Percentiles rank a stretch among this genome's conserved stretches.
These are phyloP conservation scores for Ambrosiella cleistominuta DNA, from an alignment of 2,329 filamentous ascomycete genomes.

Conservation along the genomic window DNA sequence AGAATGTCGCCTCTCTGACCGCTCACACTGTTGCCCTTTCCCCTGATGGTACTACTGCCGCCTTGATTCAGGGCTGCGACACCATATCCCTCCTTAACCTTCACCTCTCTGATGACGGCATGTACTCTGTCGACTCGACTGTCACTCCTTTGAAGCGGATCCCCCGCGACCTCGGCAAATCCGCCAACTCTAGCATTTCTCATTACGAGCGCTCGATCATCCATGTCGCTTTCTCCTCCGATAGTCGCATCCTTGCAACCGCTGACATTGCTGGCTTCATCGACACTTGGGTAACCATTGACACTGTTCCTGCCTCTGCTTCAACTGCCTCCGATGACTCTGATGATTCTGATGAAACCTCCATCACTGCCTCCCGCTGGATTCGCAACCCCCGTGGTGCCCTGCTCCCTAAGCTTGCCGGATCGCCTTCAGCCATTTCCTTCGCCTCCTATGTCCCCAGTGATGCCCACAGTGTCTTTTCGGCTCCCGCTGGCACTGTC, in stretches of 20 bases:
- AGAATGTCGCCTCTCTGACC: slow-evolving; percentile 38
- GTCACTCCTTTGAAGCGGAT: slow-evolving; percentile 34
- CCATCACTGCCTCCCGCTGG: slow-evolving; percentile 40
- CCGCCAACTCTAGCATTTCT: slow-evolving; percentile 49
- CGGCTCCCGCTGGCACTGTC: slow-evolving; percentile 14
- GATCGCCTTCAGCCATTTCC: slow-evolving; percentile 47
- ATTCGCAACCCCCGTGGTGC: slow-evolving; percentile 51
- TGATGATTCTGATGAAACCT: slow-evolving; percentile 22
- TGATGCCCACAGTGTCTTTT: slow-evolving; percentile 14
- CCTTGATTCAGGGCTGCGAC: slow-evolving; percentile 43
- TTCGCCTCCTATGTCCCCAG: slow-evolving; percentile 38
- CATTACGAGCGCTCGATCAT: slow-evolving; percentile 60
- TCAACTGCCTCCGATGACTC: slow-evolving; percentile 19
- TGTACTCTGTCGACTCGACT: slow-evolving; percentile 18
- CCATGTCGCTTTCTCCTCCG: slow-evolving; percentile 59
- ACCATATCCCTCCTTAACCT: slow-evolving; percentile 37
- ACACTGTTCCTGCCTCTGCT: slow-evolving; percentile 19
- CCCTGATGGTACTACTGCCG: slow-evolving; percentile 52
- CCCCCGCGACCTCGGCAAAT: slow-evolving; percentile 34
- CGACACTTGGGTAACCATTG: slow-evolving; percentile 65
- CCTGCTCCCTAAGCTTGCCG: slow-evolving; percentile 50
- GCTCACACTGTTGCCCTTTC: slow-evolving; percentile 55
- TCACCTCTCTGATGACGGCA: slow-evolving; percentile 9
- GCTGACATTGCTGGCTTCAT: slow-evolving; percentile 72
- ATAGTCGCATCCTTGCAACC: slow-evolving; percentile 61